Evolutionary conservation across 306 rosid genomes (phyloP).

Genomic region (Quercus aquifolioides): DNA sequence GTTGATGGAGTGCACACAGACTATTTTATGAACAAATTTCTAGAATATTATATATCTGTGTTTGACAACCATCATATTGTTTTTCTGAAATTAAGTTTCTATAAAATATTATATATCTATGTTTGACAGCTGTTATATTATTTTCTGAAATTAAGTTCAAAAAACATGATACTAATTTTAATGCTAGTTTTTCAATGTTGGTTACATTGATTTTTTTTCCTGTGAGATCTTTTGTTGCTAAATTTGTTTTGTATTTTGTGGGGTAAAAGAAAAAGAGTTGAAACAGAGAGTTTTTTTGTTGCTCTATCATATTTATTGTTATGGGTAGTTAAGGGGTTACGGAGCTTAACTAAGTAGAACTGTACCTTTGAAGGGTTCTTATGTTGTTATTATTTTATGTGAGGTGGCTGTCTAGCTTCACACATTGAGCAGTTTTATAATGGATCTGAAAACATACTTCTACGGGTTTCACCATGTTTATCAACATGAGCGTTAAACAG

Average conservation of each 20-base stretch:
- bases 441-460: neutral
- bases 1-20: neutral
- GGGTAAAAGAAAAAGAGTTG: neutral
- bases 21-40: neutral
- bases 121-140: neutral
- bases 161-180: neutral
- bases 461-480: neutral
- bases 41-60: neutral
- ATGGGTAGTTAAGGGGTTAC: neutral
- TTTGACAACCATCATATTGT: neutral
- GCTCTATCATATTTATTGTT: neutral
- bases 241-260: neutral
- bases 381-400: neutral
- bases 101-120: neutral
- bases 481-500: neutral
- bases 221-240: neutral
- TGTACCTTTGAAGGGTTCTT: neutral
- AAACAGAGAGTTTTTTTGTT: neutral
- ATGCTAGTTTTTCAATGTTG: neutral
- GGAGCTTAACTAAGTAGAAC: neutral
- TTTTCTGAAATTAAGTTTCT: too few species aligned
- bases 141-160: neutral
- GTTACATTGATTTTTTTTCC: neutral
- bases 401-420: neutral
- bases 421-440: neutral